These are phyloP conservation scores for Gardenia jasminoides DNA, from an alignment of 257 asterid species.

Conservation along the genomic window DNA sequence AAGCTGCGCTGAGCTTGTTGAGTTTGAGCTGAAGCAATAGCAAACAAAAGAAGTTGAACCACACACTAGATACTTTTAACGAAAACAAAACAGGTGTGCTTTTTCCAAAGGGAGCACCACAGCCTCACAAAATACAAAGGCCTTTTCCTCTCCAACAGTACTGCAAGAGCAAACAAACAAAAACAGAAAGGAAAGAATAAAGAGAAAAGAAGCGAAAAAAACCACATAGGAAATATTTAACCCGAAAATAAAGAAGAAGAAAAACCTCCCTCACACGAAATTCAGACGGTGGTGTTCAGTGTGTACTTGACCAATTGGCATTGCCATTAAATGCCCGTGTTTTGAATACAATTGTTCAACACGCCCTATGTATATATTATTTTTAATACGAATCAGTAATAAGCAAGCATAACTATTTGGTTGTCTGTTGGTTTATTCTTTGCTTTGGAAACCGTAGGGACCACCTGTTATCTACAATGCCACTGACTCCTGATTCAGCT, in stretches of 20 bases:
- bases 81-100: constrained; percentile 28
- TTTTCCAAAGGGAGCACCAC: constrained; percentile 40
- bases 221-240: not conserved
- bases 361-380: no score
- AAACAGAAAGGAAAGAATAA: not conserved
- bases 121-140: constrained; percentile 56
- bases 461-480: constrained; percentile 15
- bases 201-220: not conserved
- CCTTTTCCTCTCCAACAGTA: constrained; percentile 13
- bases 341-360: not conserved
- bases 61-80: constrained; percentile 35
- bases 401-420: not conserved
- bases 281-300: not conserved
- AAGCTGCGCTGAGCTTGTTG: constrained; percentile 13
- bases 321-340: not conserved
- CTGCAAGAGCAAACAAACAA: constrained; percentile 7
- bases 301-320: not conserved
- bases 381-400: no score
- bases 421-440: not conserved
- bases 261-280: not conserved
- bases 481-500: constrained; percentile 14
- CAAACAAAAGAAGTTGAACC: constrained; percentile 33
- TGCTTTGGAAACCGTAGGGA: constrained; percentile 18
- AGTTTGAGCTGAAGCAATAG: constrained; percentile 22
- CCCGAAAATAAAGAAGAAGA: not conserved